Conservation (phyloP, 1,284 basidiomycete genomes). For the Cutaneotrichosporon cavernicola region DNA sequence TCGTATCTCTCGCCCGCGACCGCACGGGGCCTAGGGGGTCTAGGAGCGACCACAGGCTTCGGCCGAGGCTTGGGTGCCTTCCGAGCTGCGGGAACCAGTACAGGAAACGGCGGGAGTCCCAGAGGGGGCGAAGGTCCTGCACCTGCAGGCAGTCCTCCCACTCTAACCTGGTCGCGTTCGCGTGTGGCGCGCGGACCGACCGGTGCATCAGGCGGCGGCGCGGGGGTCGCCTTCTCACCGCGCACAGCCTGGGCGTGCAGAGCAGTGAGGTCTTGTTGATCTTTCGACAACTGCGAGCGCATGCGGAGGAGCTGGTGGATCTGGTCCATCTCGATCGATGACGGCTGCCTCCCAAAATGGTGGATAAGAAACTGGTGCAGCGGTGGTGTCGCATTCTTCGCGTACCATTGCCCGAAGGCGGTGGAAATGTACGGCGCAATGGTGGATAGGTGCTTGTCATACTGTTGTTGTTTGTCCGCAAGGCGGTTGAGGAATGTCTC, state of each 20-base stretch:
- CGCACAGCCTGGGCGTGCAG: constrained; percentile 23
- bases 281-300: constrained; percentile 25
- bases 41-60: background rate
- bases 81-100: background rate
- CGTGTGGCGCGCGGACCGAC: constrained; percentile 6
- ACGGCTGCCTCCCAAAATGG: constrained; percentile 42
- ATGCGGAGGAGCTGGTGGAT: constrained; percentile 34
- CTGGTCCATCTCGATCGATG: constrained; percentile 34
- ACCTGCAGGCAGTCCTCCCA: background rate
- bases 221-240: background rate
- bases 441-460: constrained; percentile 26
- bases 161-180: background rate
- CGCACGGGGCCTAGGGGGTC: background rate
- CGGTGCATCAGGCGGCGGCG: constrained; percentile 4
- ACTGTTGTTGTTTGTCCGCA: constrained; percentile 30
- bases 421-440: constrained; percentile 44
- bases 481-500: constrained; percentile 27
- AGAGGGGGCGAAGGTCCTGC: background rate
- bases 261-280: constrained; percentile 30
- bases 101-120: constrained; percentile 1
- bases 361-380: constrained; percentile 39
- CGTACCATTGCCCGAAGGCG: constrained; percentile 43
- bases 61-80: background rate
- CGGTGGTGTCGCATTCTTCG: constrained; percentile 30
- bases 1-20: constrained; percentile 64